Evolutionary conservation across 768 basidiomycete species (phyloP).

Genomic region (Suillus spraguei): DNA sequence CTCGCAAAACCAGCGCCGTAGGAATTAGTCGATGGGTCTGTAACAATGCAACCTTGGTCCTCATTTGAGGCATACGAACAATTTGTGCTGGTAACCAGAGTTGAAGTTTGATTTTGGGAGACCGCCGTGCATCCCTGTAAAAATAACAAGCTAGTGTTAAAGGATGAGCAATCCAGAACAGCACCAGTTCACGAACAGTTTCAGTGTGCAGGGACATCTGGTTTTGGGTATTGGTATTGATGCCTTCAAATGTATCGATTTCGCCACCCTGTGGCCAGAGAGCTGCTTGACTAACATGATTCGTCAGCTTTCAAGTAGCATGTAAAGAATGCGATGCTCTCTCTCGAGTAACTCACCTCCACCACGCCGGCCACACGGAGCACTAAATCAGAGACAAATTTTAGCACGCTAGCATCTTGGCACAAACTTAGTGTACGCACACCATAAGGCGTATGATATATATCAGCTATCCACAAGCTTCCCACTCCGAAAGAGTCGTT

Average conservation of each 20-base stretch:
- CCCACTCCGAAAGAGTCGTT: constrained; percentile 59
- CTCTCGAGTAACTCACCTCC: constrained; percentile 30
- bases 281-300: constrained; percentile 44
- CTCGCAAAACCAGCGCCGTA: constrained; percentile 70
- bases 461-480: constrained; percentile 65
- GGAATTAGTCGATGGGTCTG: constrained; percentile 52
- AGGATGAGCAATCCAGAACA: constrained; percentile 3
- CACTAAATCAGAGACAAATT: constrained; percentile 42
- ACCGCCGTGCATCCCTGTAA: constrained; percentile 54
- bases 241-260: constrained; percentile 83
- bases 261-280: constrained; percentile 69
- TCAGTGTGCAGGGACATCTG: constrained; percentile 79
- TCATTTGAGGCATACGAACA: constrained; percentile 56
- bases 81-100: constrained; percentile 56
- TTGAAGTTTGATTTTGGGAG: constrained; percentile 51
- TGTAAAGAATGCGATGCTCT: background rate
- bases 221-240: constrained; percentile 66
- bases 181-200: constrained; percentile 35
- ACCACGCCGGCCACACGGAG: constrained; percentile 73
- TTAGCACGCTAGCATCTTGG: constrained; percentile 11
- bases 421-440: constrained; percentile 38
- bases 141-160: background rate
- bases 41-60: constrained; percentile 68
- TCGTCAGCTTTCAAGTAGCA: background rate
- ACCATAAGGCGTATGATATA: constrained; percentile 66